A percentile compares a stretch with the other conserved stretches of the same genome.
These are phyloP conservation scores for Infundibulicybe gibba DNA, from an alignment of 768 basidiomycete genomes.

Conservation along the genomic window DNA sequence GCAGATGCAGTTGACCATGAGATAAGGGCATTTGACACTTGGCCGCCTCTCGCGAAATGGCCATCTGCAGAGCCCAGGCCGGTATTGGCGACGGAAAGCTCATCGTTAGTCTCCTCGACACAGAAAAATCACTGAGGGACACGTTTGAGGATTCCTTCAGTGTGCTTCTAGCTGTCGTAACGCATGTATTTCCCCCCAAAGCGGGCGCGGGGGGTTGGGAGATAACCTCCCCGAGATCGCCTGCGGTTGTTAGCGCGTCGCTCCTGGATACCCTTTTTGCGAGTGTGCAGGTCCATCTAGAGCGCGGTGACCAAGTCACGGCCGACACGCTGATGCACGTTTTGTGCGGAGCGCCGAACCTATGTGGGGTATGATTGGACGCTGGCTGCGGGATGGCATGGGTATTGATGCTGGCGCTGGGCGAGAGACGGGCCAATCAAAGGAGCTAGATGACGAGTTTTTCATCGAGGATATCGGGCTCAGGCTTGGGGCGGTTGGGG, in stretches of 20 bases:
- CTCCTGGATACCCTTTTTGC: conserved; percentile 62
- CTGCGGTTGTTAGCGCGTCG: conserved; percentile 51
- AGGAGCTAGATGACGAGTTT: conserved; percentile 71
- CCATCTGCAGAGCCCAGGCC: conserved; percentile 55
- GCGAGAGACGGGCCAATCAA: conserved; percentile 21
- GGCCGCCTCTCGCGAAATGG: conserved; percentile 68
- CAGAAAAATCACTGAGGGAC: conserved; percentile 57
- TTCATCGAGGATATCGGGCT: conserved; percentile 75
- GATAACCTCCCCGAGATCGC: conserved; percentile 21
- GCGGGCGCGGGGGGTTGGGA: conserved; percentile 4
- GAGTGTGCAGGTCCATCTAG: conserved; percentile 53
- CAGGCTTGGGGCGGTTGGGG: conserved; percentile 40
- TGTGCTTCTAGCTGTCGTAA: conserved; percentile 50
- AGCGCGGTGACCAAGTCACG: conserved; percentile 52
- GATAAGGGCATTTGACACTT: conserved; percentile 54
- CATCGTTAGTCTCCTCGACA: conserved; percentile 63
- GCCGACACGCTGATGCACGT: conserved; percentile 57
- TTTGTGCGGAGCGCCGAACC: conserved; percentile 66
- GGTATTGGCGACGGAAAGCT: conserved; percentile 40
- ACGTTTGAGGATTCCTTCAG: conserved; percentile 56
- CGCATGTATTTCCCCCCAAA: conserved; percentile 18
- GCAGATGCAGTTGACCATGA: conserved; percentile 68
- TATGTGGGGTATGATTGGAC: conserved; percentile 67
- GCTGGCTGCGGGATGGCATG: conserved; percentile 76
- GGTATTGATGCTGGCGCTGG: conserved; percentile 33